Evolutionary conservation across 768 basidiomycete species (phyloP), one percentile per base, ranked within the genome.

Genomic region (Suillus subaureus): DNA sequence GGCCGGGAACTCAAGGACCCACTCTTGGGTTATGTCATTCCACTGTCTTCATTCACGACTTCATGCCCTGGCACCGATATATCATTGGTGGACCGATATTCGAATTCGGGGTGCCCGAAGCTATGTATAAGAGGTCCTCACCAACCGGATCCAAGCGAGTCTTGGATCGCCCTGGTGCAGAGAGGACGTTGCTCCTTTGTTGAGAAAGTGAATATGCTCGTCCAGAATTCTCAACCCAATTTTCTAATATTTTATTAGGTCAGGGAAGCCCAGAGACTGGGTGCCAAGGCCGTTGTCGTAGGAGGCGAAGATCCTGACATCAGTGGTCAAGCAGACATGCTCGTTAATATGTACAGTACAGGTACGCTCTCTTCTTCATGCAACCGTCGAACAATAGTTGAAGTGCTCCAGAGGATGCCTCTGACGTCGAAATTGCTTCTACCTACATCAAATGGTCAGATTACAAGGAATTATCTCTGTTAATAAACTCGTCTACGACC

Each of bases 321-420:
- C 64, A 84, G 82, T 42, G 92, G 88, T 8, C 84, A 85, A 68
- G 86, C 94, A 42, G 90, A 95, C 72, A 83, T 86, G 33, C 82
- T 97, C 67, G 84, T 96, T 61, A 94, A 92, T 71, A 96, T 97
- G 93, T 97, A 92, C 79, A 93, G 91, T 75, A 92, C 92, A 77
- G 91, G 96, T 92, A 58, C 62, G 84, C 73, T 66, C 58, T 58
- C 26, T 61, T 61, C 61, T 56, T 66, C 49, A 51, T 28, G 67
- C 8, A 60, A 63, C 42, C 13, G 52, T 65, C 52, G 54, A 67
- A 31, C 62, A 39, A 45, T 40, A 3, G 66, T 60, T 64, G 67
- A 61, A 63, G 54, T 23, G 51, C 56, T 64, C 35, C 74, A 93
- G 95, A 87, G 72, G 95, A 97, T 73, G 87, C 96, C 2, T 89